Evolutionary conservation across 805 yeast species (phyloP).

Genomic region (Candida maesae): DNA sequence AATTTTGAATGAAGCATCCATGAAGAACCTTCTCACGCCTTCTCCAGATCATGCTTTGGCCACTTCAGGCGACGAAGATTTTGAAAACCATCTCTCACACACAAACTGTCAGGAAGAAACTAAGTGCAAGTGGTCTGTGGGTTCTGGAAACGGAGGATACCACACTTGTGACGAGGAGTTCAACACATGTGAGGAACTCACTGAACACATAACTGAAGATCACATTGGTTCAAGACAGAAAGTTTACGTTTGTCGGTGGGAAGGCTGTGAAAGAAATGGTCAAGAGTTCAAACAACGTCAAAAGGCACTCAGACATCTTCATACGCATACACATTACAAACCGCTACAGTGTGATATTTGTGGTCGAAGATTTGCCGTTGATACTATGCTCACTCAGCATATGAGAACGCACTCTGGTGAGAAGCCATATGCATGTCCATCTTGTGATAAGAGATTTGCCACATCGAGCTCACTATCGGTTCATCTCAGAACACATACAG

Average conservation of each 20-base stretch:
- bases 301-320: constrained; percentile 80
- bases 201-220: constrained; percentile 59
- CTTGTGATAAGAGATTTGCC: constrained; percentile 76
- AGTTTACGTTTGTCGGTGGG: constrained; percentile 72
- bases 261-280: constrained; percentile 62
- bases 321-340: constrained; percentile 80
- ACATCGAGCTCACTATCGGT: constrained; percentile 80
- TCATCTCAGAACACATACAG: constrained; percentile 84
- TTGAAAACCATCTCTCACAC: background rate
- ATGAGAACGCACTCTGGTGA: constrained; percentile 85
- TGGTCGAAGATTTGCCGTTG: constrained; percentile 69
- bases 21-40: constrained; percentile 4
- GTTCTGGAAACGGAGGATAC: constrained; percentile 4
- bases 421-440: constrained; percentile 71
- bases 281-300: constrained; percentile 77
- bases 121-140: constrained; percentile 21
- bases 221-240: constrained; percentile 78
- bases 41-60: constrained; percentile 2
- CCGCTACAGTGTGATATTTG: constrained; percentile 76
- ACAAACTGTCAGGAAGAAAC: constrained; percentile 19
- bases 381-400: constrained; percentile 76
- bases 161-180: constrained; percentile 48
- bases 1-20: background rate
- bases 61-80: background rate
- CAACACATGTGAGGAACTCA: constrained; percentile 53